A percentile compares a stretch with the other conserved stretches of the same genome.
These are phyloP conservation scores for Ophiostoma perfectum DNA, from an alignment of 2,329 filamentous ascomycete genomes.

Conservation along the genomic window DNA sequence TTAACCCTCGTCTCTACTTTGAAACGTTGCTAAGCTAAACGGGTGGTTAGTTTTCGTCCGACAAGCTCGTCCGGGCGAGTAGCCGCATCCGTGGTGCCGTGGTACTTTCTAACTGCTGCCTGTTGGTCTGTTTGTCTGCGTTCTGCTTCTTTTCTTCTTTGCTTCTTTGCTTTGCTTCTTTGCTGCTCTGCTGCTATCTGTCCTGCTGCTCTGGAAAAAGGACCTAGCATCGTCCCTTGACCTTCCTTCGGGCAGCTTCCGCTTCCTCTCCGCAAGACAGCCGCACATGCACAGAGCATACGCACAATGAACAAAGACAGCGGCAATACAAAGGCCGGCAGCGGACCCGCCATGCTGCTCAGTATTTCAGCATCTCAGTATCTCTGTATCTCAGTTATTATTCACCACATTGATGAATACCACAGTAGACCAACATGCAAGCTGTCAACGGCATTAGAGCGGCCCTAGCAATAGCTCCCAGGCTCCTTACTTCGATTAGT, in stretches of 20 bases:
- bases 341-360: no score
- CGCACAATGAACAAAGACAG: no score
- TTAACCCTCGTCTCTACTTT: background rate
- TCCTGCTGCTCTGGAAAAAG: no score
- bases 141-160: background rate
- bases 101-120: constrained; percentile 2
- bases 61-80: background rate
- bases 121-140: background rate
- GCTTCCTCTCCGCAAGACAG: no score
- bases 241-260: no score
- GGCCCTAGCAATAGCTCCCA: background rate
- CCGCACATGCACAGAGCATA: no score
- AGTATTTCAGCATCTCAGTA: no score
- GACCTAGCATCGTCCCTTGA: no score
- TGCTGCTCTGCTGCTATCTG: background rate
- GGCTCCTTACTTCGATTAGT: background rate
- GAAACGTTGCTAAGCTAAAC: background rate
- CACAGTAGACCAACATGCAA: background rate
- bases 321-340: no score
- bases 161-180: background rate
- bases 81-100: constrained; percentile 7
- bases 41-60: background rate
- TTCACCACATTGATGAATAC: background rate
- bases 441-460: constrained; percentile 6
- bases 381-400: no score